Conservation (phyloP, 2,329 filamentous ascomycete species). For the Paecilomyces variotii region DNA sequence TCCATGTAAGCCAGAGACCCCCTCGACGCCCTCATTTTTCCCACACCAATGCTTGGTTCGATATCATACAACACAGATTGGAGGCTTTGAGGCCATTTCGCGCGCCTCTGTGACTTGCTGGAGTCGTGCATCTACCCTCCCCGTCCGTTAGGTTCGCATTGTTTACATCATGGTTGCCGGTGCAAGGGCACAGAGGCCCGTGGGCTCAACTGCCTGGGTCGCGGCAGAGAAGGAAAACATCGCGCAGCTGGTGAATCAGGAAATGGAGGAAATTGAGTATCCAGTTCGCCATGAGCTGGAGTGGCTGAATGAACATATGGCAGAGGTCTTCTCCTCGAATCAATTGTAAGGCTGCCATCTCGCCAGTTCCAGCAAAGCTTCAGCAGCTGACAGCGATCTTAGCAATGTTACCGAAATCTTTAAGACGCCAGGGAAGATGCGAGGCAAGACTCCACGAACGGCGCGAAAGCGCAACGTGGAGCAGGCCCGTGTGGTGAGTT, state of each 20-base stretch:
- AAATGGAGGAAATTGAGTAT: constrained; percentile 88
- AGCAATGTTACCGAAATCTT: constrained; percentile 94
- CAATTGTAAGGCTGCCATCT: constrained; percentile 56
- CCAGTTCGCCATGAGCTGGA: constrained; percentile 90
- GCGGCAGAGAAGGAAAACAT: constrained; percentile 74
- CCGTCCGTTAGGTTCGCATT: constrained; percentile 14
- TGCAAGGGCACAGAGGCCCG: constrained; percentile 42
- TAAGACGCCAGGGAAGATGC: constrained; percentile 53
- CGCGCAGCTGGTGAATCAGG: constrained; percentile 64
- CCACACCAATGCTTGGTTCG: background rate
- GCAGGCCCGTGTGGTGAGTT: constrained; percentile 38
- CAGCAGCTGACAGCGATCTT: constrained; percentile 21
- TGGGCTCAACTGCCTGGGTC: constrained; percentile 82
- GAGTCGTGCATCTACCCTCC: background rate
- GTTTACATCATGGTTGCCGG: constrained; percentile 33
- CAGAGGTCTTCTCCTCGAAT: constrained; percentile 79
- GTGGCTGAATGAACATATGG: constrained; percentile 99
- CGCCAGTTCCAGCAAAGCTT: constrained; percentile 3
- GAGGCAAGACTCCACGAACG: constrained; percentile 42
- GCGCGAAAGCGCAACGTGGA: constrained; percentile 35
- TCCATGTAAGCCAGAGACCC: constrained; percentile 8
- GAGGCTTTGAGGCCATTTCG: background rate
- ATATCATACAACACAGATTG: background rate
- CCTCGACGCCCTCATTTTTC: constrained; percentile 1
- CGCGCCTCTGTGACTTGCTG: background rate